Percentiles rank a stretch among this genome's conserved stretches.
These are phyloP conservation scores for Xylariaceae sp. DNA, from an alignment of 2,329 filamentous ascomycete species.

Conservation along the genomic window DNA sequence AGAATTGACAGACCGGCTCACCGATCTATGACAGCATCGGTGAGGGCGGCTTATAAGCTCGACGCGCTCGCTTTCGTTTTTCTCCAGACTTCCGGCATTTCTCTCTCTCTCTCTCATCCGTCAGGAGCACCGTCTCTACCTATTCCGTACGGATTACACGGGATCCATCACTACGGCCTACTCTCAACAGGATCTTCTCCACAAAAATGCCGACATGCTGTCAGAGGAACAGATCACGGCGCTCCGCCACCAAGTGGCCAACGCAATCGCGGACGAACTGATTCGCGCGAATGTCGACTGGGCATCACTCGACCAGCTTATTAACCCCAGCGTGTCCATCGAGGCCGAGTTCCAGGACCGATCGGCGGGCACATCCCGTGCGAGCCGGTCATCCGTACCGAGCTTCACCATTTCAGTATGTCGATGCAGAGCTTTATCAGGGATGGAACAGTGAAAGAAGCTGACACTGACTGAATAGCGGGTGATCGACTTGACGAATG, in stretches of 20 bases:
- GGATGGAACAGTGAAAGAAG: background rate
- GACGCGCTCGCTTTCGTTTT: too few species aligned
- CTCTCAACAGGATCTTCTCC: background rate
- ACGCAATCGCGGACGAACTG: conserved; percentile 18
- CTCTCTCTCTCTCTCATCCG: too few species aligned
- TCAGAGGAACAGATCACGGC: conserved; percentile 12
- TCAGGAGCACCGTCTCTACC: too few species aligned
- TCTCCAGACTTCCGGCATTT: too few species aligned
- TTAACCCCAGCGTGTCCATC: conserved; percentile 17
- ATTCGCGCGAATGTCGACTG: conserved; percentile 18
- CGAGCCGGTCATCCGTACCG: conserved; percentile 1
- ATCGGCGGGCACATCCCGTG: background rate
- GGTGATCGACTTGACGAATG: conserved; percentile 16
- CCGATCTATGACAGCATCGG: background rate
- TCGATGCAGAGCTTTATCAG: background rate
- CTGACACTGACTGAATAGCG: conserved; percentile 5
- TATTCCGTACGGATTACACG: background rate
- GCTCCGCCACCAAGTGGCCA: conserved; percentile 17
- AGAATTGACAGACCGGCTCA: background rate
- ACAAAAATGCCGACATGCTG: conserved; percentile 13
- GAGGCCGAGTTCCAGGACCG: conserved; percentile 18
- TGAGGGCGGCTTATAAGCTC: background rate
- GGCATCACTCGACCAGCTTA: conserved; percentile 13
- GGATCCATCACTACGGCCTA: background rate
- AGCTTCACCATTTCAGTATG: conserved; percentile 20